Evolutionary conservation across 2,329 filamentous ascomycete genomes (phyloP), one percentile per base, ranked within the genome.

Genomic region (Aspergillus sp.): DNA sequence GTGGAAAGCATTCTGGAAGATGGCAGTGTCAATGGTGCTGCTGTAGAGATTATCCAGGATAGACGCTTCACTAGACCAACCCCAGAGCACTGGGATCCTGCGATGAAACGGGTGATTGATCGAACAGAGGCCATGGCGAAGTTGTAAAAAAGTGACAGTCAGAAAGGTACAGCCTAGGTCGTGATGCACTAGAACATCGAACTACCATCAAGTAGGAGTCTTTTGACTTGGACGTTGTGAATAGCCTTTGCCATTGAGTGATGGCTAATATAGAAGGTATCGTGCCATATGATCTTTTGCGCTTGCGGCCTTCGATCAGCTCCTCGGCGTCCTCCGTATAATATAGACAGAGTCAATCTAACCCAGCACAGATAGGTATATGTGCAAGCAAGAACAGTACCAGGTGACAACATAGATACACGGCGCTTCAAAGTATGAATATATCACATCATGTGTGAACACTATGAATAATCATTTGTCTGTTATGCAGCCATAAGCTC

Each of bases 351-450:
- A 45, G 9, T 47, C 30, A 32, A 19, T 33, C 19, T 20, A 41
- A 19, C 44, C 7, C 47, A 14, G 33, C 33, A 46, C 43, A 53
- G 51, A 52, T 56, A 56, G 56, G 44, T 50, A 54, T 56, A 53
- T 56, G 26, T 49, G 51, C 49, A 52, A 24, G 24, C 43, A 45
- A 35, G 14, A 45, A 47, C 33, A 6, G 16, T 17, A 17, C 11
- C 40, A 17, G 19, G 4, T 20, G 40, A 22, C 11, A 20, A 42
- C 11, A 20, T 22, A 42, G 7, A 20, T 17, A 42, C 19, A 22
- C 19, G 17, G 11, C 14, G 14, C 9, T 42, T 6, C 40, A 42
- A 13, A 24, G 14, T 38, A 38, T n/a, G 35, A 38, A 38, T n/a
- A n/a, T 3, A 17, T n/a, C 14, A n/a, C 13, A 8, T n/a, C 14